These are phyloP conservation scores for Neofusicoccum sp. DNA, from an alignment of 2,329 filamentous ascomycete genomes.

Conservation along the genomic window DNA sequence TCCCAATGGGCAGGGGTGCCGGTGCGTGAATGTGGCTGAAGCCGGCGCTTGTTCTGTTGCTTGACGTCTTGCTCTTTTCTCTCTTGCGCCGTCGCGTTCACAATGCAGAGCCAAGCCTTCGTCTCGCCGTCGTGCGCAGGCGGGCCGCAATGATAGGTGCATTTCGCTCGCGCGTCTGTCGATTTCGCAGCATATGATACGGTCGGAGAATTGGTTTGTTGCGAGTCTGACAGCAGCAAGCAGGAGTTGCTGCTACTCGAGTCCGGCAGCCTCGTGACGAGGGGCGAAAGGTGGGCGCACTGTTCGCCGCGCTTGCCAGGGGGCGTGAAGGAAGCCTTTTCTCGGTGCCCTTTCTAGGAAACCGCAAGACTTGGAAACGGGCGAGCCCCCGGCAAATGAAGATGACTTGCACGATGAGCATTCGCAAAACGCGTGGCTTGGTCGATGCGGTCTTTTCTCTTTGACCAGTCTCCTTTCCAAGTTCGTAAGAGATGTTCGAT, in stretches of 20 bases:
- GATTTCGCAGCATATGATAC: background rate
- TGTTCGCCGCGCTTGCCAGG: background rate
- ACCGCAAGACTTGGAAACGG: background rate
- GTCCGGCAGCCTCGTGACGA: background rate
- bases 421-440: background rate
- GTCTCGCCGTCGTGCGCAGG: background rate
- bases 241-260: background rate
- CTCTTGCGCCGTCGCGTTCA: background rate
- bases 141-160: conserved; percentile 3
- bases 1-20: background rate
- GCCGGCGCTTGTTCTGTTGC: background rate
- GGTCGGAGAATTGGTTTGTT: background rate
- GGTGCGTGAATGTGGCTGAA: background rate
- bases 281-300: background rate
- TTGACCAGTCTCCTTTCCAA: background rate
- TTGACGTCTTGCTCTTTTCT: background rate
- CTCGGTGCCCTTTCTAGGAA: conserved; percentile 1
- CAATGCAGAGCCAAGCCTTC: conserved; percentile 5
- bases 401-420: conserved; percentile 1
- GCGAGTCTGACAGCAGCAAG: conserved; percentile 7
- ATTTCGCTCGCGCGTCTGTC: conserved; percentile 1
- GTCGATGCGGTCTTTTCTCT: background rate
- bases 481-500: background rate
- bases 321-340: background rate
- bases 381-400: background rate